Percentiles rank a stretch among this genome's conserved stretches.
These are phyloP conservation scores for Silene noctiflora DNA, from an alignment of 179 eudicot genomes.

Conservation along the genomic window DNA sequence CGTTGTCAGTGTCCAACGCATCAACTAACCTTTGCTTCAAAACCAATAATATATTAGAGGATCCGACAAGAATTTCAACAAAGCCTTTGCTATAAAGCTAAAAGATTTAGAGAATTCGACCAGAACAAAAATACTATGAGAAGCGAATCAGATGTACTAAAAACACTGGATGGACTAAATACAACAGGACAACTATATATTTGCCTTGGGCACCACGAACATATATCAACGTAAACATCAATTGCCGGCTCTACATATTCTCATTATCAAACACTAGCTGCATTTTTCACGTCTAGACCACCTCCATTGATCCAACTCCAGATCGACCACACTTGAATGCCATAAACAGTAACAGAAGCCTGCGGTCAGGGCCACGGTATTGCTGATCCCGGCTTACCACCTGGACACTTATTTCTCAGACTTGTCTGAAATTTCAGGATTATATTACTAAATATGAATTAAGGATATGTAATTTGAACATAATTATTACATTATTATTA, in stretches of 20 bases:
- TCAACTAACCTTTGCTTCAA: not conserved
- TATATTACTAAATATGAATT: conserved; percentile 10
- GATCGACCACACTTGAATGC: not conserved
- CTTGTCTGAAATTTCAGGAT: conserved; percentile 14
- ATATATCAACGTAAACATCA: not conserved
- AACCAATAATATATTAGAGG: not conserved
- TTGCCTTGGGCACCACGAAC: not conserved
- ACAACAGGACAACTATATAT: not conserved
- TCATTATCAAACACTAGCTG: not conserved
- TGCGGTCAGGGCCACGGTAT: not conserved
- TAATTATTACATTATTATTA: conserved; percentile 11
- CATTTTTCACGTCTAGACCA: conserved; percentile 6
- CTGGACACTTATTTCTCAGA: conserved; percentile 23
- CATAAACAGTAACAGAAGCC: not conserved
- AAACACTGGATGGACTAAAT: not conserved
- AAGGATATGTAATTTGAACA: conserved; percentile 3
- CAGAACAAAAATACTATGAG: not conserved
- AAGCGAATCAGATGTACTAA: not conserved
- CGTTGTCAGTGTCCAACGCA: too few species aligned
- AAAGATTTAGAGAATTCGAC: not conserved
- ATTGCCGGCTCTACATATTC: conserved; percentile 5
- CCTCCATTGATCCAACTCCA: not conserved
- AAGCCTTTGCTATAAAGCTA: not conserved
- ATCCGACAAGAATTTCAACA: not conserved
- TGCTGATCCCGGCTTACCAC: conserved; percentile 16